phyloP scores from a whole-genome alignment of 2,329 filamentous ascomycete genomes.

The Aspergillus glaucus region DNA sequence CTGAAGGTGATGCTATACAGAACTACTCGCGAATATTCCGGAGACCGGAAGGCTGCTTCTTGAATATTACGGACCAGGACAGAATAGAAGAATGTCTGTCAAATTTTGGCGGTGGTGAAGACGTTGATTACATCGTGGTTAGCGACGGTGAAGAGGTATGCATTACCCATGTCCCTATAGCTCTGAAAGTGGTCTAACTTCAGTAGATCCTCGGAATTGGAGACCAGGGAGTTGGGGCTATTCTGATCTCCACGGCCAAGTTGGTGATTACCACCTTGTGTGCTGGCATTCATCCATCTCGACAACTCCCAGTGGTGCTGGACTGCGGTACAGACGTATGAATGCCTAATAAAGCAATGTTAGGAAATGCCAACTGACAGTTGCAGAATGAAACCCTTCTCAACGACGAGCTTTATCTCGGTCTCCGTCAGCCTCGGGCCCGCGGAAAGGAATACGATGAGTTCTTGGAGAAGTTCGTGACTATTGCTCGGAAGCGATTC shows the following conservation, averaged over 20 bases:
- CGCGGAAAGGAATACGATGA: constrained; percentile 67
- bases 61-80: constrained; percentile 65
- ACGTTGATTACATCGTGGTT: constrained; percentile 84
- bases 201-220: constrained; percentile 77
- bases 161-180: no score
- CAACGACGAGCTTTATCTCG: constrained; percentile 72
- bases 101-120: constrained; percentile 63
- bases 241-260: constrained; percentile 80
- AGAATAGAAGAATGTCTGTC: constrained; percentile 60
- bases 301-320: constrained; percentile 72
- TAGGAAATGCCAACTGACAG: constrained; percentile 1
- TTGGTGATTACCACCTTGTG: constrained; percentile 76
- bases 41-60: constrained; percentile 71
- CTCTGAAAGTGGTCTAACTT: neutral
- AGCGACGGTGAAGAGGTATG: constrained; percentile 57
- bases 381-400: constrained; percentile 62
- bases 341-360: neutral
- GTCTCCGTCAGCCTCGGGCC: constrained; percentile 60
- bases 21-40: constrained; percentile 76
- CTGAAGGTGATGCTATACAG: constrained; percentile 80
- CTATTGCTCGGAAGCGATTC: constrained; percentile 60
- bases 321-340: constrained; percentile 72
- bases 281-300: constrained; percentile 75
- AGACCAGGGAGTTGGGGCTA: constrained; percentile 78
- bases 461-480: constrained; percentile 70